Conservation (phyloP, 139 green algal genomes). For the Auxenochlorella pyrenoidosa region DNA sequence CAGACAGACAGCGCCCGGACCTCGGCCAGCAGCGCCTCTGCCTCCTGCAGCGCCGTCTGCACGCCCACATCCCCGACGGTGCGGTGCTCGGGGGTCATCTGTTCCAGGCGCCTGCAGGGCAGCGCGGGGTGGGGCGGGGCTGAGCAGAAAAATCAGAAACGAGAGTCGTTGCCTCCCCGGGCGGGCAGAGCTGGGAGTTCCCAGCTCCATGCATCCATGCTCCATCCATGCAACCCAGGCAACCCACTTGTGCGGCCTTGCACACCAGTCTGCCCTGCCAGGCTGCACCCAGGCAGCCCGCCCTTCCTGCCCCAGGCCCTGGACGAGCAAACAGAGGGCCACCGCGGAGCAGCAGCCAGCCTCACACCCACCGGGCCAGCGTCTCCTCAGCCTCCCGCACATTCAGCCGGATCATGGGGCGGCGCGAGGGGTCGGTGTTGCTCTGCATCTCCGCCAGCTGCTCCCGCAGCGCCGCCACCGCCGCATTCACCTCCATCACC, state of each 20-base stretch:
- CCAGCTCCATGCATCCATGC: too few species aligned
- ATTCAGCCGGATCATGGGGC: slow-evolving; percentile 68
- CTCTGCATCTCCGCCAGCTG: slow-evolving; percentile 58
- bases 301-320: too few species aligned
- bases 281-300: too few species aligned
- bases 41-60: slow-evolving; percentile 31
- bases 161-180: too few species aligned
- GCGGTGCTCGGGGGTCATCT: slow-evolving; percentile 45
- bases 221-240: too few species aligned
- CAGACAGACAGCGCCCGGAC: slow-evolving; percentile 15
- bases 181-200: too few species aligned
- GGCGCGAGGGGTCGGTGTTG: slow-evolving; percentile 58
- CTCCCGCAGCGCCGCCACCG: slow-evolving; percentile 58
- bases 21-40: slow-evolving; percentile 36
- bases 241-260: too few species aligned
- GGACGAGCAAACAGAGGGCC: too few species aligned
- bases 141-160: too few species aligned
- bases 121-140: not conserved
- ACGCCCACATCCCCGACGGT: not conserved
- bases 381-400: slow-evolving; percentile 67
- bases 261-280: too few species aligned
- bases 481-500: slow-evolving; percentile 69
- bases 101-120: slow-evolving; percentile 54
- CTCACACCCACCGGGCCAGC: slow-evolving; percentile 32
- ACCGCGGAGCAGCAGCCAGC: not conserved